phyloP scores from a whole-genome alignment of 768 basidiomycete genomes.

The Fomitopsis serialis region DNA sequence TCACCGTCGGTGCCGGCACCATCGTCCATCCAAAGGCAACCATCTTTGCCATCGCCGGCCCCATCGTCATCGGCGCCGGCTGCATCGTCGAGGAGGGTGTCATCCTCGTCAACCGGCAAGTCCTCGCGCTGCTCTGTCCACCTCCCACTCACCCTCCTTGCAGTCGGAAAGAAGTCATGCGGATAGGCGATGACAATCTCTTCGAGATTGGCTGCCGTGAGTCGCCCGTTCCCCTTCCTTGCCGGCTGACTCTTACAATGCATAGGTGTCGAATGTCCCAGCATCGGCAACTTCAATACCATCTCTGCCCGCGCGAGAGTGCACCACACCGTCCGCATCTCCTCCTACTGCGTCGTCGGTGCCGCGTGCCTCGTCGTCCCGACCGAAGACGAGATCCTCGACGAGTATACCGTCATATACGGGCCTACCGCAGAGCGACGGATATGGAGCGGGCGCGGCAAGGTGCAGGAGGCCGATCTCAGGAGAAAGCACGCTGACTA shows the following conservation, averaged over 20 bases:
- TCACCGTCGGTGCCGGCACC: conserved; percentile 85
- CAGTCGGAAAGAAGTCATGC: conserved; percentile 80
- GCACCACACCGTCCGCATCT: conserved; percentile 76
- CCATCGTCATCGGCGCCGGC: conserved; percentile 82
- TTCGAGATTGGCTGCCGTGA: conserved; percentile 92
- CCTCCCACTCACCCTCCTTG: background rate
- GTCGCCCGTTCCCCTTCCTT: conserved; percentile 19
- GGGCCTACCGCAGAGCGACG: conserved; percentile 71
- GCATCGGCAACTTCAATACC: conserved; percentile 82
- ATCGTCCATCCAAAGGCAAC: conserved; percentile 94
- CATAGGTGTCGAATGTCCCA: conserved; percentile 80
- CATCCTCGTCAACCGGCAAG: conserved; percentile 82
- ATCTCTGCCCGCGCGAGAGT: conserved; percentile 80
- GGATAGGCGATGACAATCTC: conserved; percentile 88
- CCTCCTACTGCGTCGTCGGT: conserved; percentile 79
- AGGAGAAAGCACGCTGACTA: conserved; percentile 89
- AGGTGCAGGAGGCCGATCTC: conserved; percentile 77
- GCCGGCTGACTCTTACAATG: background rate
- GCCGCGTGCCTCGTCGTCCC: conserved; percentile 76
- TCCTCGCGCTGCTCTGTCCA: background rate
- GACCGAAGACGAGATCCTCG: conserved; percentile 70
- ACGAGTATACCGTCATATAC: conserved; percentile 81
- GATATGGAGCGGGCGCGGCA: conserved; percentile 82
- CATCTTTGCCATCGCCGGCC: conserved; percentile 86
- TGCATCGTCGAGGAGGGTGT: conserved; percentile 92